These are phyloP conservation scores for Nakazawaea populi DNA, from an alignment of 805 yeast genomes.

Conservation along the genomic window DNA sequence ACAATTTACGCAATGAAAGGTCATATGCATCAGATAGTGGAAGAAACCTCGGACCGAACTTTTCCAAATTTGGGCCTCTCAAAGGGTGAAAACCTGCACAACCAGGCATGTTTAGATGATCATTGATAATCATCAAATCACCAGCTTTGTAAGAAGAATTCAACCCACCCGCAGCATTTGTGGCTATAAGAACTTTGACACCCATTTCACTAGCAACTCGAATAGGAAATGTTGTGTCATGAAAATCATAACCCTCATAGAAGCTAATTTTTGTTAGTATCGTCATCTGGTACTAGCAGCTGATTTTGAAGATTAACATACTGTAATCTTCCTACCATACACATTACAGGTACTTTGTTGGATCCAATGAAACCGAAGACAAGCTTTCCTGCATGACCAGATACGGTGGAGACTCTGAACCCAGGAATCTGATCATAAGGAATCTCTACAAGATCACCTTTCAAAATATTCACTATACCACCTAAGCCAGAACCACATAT, in stretches of 20 bases:
- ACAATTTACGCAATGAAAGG: slow-evolving; percentile 55
- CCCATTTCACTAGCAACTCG: slow-evolving; percentile 67
- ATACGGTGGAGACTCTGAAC: slow-evolving; percentile 75
- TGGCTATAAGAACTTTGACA: slow-evolving; percentile 59
- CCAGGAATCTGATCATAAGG: slow-evolving; percentile 73
- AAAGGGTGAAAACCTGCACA: slow-evolving; percentile 83
- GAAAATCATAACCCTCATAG: slow-evolving; percentile 86
- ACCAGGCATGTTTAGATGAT: slow-evolving; percentile 90
- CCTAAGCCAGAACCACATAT: slow-evolving; percentile 96
- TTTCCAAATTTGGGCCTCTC: slow-evolving; percentile 77
- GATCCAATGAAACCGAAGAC: slow-evolving; percentile 71
- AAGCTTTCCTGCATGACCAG: slow-evolving; percentile 84
- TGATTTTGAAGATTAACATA: slow-evolving; percentile 10
- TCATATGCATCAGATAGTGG: slow-evolving; percentile 91
- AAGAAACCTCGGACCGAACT: slow-evolving; percentile 80
- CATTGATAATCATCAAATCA: slow-evolving; percentile 85
- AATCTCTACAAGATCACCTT: slow-evolving; percentile 39
- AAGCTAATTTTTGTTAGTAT: slow-evolving; percentile 23
- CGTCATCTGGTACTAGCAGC: no score
- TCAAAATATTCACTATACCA: slow-evolving; percentile 60
- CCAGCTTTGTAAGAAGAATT: slow-evolving; percentile 67
- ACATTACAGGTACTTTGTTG: slow-evolving; percentile 70
- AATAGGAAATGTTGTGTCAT: slow-evolving; percentile 79
- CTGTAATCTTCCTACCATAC: slow-evolving; percentile 93
- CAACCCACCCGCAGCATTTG: slow-evolving; percentile 96